Base-by-base conservation (phyloP, 352 stramenopile genomes). In the Phytopythium aichiense region DNA sequence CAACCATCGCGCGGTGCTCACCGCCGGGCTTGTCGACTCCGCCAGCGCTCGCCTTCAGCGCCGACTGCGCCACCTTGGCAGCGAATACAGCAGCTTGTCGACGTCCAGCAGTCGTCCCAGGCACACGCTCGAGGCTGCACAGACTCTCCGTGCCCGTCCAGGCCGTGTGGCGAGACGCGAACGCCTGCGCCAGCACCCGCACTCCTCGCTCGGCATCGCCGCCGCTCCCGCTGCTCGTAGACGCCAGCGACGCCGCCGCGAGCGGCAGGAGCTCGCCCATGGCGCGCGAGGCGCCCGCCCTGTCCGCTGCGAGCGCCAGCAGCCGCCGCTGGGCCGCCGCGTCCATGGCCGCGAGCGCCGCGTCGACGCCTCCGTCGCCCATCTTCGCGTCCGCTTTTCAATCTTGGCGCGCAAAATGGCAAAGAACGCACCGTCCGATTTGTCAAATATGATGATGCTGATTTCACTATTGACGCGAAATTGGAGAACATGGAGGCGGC, bases 31-130 rank as follows among this genome's bases (percentile, higher is more conserved):
- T 59, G 4, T 57, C 43, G 0, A 30, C 43, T 0, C 45, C 62
- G 20, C 60, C 53, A 42, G 77, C 68, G 48, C 89, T 89, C 53
- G 72, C 58, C 57, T 87, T 89, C 63, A 92, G 73, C 7, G 89
- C 60, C 37, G 65, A 76, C 67, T 92, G 84, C 30, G 76, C 74
- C 35, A 87, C 56, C 43, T 91, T 90, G 35, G 77, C 81, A 16
- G 69, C 64, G 28, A 85, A 74, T 15, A 87, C 58, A 20, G 72
- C 71, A 52, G 69, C 73, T n/a, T 64, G 69, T 16, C 74, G 76
- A 18, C 62, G 56, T 23, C 45, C 58, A 20, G 65, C n/a, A 22
- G 53, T 5, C 1, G 33, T 25, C 4, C 35, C 35, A 8, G 53
- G 9, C 22, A 22, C 15, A 11, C 35, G 2, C 3, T n/a, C 53